Evolutionary conservation across 306 rosid species (phyloP).

Genomic region (Lathyrus oleraceus): DNA sequence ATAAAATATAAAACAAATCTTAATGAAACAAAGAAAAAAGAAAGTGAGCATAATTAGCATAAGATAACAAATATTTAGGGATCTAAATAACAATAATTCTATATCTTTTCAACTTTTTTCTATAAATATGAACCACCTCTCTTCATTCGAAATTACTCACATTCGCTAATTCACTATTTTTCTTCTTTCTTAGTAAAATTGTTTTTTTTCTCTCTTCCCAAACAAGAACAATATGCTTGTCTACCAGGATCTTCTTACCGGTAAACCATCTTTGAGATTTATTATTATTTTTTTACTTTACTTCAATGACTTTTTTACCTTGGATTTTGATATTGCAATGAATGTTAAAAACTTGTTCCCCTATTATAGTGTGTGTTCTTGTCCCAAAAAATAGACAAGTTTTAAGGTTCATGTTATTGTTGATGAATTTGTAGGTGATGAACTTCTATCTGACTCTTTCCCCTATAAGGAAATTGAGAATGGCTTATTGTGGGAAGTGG

Average conservation of each 20-base stretch:
- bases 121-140: no score
- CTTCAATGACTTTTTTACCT: no score
- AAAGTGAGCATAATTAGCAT: no score
- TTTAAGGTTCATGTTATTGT: background rate
- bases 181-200: background rate
- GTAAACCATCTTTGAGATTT: constrained; percentile 25
- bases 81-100: no score
- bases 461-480: constrained; percentile 79
- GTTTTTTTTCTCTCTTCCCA: background rate
- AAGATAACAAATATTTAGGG: no score
- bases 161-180: no score
- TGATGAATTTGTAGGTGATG: constrained; percentile 54
- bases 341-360: constrained; percentile 56
- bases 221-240: constrained; percentile 48
- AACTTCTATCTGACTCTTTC: constrained; percentile 82
- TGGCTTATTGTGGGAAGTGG: constrained; percentile 83
- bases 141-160: no score
- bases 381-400: background rate
- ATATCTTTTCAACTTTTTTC: no score
- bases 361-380: constrained; percentile 55
- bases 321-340: background rate
- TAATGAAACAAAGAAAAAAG: no score
- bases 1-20: no score
- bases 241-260: constrained; percentile 64
- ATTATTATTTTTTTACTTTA: background rate